Base-by-base conservation (phyloP, 169 alveolate genomes). In the Perkinsus chesapeaki region DNA sequence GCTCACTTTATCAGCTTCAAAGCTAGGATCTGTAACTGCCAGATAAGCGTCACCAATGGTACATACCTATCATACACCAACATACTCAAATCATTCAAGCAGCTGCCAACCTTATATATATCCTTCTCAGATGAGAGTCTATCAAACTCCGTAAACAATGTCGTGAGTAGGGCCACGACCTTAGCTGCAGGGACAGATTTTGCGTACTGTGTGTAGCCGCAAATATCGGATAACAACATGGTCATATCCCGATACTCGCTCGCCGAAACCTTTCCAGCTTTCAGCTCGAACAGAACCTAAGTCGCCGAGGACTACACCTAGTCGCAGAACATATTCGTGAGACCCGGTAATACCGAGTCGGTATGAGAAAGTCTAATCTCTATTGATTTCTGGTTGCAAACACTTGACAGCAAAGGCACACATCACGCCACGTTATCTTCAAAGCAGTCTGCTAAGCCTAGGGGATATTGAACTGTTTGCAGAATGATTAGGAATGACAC, bases 41-140 rank as follows among this genome's bases (percentile, higher is more conserved):
- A 99, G 99, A 95, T 99, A 99, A 91, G 99, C 99, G 95, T 99
- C 99, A 7, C 99, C 99, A 34, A 99, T 99, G 0, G 99, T 99
- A 94, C 99, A 99, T 0, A 99, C 98, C 96, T 98, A 20, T 98
- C 98, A 38, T 98, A 98, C 93, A 98, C 97, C 73, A 23, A 48
- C 23, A 16, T 16, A 48, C 23, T 23, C 31, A 48, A 19, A 23
- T 48, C 31, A 48, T 19, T 48, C 31, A 23, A 23, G 23, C 31
- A 23, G 73, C 31, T 16, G 73, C 16, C 23, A 23, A 43, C 60
- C 60, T 95, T 97, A 95, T 90, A 94, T 16, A 95, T 92, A 31
- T 92, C 94, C 73, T 43, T 92, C 92, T 97, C 97, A 72, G 99
- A 97, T 93, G 99, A 98, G 93, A 98, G 94, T 12, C 92, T 43